Conservation (phyloP, 2,329 filamentous ascomycete species). For the Neonectria neomacrospora region DNA sequence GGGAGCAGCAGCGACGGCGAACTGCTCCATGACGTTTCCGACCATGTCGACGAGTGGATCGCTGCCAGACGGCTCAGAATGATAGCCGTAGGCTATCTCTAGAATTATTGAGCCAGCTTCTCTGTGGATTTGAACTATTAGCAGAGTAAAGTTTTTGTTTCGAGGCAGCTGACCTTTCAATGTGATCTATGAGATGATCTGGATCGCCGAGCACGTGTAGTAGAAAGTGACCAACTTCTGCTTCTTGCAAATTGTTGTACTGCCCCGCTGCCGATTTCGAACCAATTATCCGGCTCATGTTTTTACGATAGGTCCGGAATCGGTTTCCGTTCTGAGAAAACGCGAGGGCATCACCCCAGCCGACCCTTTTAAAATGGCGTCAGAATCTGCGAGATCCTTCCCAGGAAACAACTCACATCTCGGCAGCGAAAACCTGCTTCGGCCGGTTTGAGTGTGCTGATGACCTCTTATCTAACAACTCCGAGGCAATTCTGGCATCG, state of each 20-base stretch:
- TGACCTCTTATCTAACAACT: too few species aligned
- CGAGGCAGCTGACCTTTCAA: conserved; percentile 40
- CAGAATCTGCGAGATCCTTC: background rate
- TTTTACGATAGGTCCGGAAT: conserved; percentile 57
- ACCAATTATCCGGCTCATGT: conserved; percentile 57
- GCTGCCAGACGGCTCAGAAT: conserved; percentile 25
- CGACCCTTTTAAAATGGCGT: conserved; percentile 17
- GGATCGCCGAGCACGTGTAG: conserved; percentile 51
- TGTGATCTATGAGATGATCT: conserved; percentile 51
- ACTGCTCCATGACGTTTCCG: conserved; percentile 29
- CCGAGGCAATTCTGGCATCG: conserved; percentile 32
- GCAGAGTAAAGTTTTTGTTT: background rate
- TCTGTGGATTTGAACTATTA: conserved; percentile 6
- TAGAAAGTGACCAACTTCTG: conserved; percentile 47
- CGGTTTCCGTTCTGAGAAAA: conserved; percentile 50
- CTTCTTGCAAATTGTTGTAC: conserved; percentile 57
- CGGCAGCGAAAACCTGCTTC: conserved; percentile 23
- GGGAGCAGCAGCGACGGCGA: conserved; percentile 23
- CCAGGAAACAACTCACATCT: conserved; percentile 19
- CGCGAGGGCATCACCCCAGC: conserved; percentile 49
- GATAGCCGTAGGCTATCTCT: conserved; percentile 37
- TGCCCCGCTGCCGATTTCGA: conserved; percentile 52
- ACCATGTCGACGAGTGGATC: conserved; percentile 32
- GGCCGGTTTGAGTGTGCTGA: conserved; percentile 14
- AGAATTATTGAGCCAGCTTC: conserved; percentile 34